Evolutionary conservation across 1,139 yeast genomes (phyloP).

Genomic region (Pichia sp.): DNA sequence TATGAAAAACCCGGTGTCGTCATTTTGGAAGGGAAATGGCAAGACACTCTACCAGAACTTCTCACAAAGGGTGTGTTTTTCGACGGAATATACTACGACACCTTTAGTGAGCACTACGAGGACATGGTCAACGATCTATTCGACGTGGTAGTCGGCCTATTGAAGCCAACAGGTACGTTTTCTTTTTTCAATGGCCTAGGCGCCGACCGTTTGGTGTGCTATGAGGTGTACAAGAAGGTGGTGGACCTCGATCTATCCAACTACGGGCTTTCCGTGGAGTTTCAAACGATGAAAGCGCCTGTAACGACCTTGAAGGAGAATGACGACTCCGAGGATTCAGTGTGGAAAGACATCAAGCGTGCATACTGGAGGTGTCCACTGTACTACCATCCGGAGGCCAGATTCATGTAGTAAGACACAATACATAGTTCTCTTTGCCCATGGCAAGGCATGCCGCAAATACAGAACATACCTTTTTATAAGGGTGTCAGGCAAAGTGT

Average conservation of each 20-base stretch:
- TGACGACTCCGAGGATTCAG: constrained; percentile 37
- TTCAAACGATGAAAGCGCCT: constrained; percentile 44
- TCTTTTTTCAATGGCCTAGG: constrained; percentile 94
- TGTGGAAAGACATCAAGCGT: constrained; percentile 68
- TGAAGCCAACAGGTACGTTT: constrained; percentile 76
- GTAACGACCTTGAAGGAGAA: constrained; percentile 29
- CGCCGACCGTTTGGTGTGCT: constrained; percentile 86
- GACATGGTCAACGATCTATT: constrained; percentile 81
- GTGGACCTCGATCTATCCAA: constrained; percentile 76
- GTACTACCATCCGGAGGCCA: constrained; percentile 60
- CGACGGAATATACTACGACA: constrained; percentile 91
- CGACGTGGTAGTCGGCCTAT: constrained; percentile 74
- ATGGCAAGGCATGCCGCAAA: neutral
- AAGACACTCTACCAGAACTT: constrained; percentile 65
- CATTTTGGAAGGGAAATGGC: constrained; percentile 87
- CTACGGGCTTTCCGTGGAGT: constrained; percentile 67
- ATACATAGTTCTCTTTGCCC: neutral
- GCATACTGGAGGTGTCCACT: constrained; percentile 72
- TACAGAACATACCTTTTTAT: no score
- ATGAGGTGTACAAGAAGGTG: constrained; percentile 82
- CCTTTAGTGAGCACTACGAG: constrained; percentile 79
- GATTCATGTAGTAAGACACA: constrained; percentile 32
- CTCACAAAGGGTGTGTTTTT: constrained; percentile 64
- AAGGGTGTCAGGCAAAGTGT: neutral
- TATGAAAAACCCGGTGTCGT: constrained; percentile 67